Conservation (phyloP, 495 filamentous ascomycete species). For the Podospora comata region DNA sequence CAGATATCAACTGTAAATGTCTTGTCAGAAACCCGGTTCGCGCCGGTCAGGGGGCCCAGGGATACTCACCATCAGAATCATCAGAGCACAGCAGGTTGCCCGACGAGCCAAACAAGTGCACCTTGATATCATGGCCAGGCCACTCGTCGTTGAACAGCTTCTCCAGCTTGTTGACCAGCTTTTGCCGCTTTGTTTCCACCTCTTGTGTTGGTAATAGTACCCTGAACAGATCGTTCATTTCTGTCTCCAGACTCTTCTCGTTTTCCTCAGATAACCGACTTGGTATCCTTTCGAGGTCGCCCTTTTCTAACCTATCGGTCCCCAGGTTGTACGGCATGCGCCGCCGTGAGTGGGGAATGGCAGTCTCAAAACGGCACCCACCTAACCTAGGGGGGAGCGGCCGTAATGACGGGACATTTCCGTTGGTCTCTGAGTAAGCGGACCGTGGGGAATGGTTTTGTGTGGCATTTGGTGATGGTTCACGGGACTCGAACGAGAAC, state of each 20-base stretch:
- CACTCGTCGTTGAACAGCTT: conserved; percentile 82
- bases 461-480: conserved; percentile 76
- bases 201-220: conserved; percentile 77
- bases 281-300: conserved; percentile 62
- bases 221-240: conserved; percentile 81
- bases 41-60: conserved; percentile 31
- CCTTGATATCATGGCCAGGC: conserved; percentile 86
- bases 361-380: conserved; percentile 80
- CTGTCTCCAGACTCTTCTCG: conserved; percentile 70
- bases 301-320: conserved; percentile 64
- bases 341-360: conserved; percentile 46
- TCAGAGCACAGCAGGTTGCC: conserved; percentile 93
- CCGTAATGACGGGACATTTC: conserved; percentile 62
- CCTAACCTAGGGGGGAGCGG: conserved; percentile 49
- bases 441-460: conserved; percentile 84
- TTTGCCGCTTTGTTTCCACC: conserved; percentile 69
- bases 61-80: conserved; percentile 79
- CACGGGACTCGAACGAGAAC: conserved; percentile 77
- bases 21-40: conserved; percentile 24
- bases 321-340: conserved; percentile 92
- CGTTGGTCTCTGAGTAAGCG: conserved; percentile 81
- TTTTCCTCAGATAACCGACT: conserved; percentile 67
- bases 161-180: conserved; percentile 81
- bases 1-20: conserved; percentile 79
- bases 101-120: conserved; percentile 94